Conservation (phyloP, 768 basidiomycete genomes). For the Suillus discolor region DNA sequence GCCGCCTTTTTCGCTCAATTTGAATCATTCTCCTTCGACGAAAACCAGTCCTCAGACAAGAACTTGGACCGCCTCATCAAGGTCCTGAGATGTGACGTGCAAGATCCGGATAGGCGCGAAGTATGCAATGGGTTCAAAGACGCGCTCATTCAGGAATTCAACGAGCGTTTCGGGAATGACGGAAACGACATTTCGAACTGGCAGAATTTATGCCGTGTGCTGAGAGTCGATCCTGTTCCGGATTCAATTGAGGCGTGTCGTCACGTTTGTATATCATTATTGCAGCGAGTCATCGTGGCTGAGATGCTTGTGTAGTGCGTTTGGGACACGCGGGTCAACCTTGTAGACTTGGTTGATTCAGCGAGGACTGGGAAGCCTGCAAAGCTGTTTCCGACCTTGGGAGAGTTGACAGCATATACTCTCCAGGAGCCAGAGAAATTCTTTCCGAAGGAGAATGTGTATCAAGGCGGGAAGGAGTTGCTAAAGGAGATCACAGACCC, state of each 20-base stretch:
- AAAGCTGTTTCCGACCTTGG: conserved; percentile 21
- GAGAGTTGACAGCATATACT: conserved; percentile 27
- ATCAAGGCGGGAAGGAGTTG: conserved; percentile 28
- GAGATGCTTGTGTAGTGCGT: conserved; percentile 7
- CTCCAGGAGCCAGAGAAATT: conserved; percentile 12
- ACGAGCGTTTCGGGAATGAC: conserved; percentile 12
- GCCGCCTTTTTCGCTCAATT: conserved; percentile 8
- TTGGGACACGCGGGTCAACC: conserved; percentile 30
- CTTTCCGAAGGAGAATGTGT: conserved; percentile 31
- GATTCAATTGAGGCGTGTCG: not conserved
- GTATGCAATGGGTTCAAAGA: conserved; percentile 2
- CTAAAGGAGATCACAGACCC: conserved; percentile 20
- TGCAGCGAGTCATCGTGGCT: not conserved
- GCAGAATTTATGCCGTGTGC: conserved; percentile 9
- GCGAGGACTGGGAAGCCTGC: conserved; percentile 18
- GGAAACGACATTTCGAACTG: conserved; percentile 11
- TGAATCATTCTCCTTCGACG: conserved; percentile 4
- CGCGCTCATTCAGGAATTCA: conserved; percentile 13
- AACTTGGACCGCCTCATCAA: conserved; percentile 5
- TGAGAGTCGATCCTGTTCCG: conserved; percentile 9
- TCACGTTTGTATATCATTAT: not conserved
- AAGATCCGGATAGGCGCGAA: not conserved
- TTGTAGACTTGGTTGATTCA: conserved; percentile 33
- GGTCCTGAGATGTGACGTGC: not conserved
- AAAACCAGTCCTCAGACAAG: not conserved